Conservation (phyloP, 768 basidiomycete species). For the Tremella yokohamensis region DNA sequence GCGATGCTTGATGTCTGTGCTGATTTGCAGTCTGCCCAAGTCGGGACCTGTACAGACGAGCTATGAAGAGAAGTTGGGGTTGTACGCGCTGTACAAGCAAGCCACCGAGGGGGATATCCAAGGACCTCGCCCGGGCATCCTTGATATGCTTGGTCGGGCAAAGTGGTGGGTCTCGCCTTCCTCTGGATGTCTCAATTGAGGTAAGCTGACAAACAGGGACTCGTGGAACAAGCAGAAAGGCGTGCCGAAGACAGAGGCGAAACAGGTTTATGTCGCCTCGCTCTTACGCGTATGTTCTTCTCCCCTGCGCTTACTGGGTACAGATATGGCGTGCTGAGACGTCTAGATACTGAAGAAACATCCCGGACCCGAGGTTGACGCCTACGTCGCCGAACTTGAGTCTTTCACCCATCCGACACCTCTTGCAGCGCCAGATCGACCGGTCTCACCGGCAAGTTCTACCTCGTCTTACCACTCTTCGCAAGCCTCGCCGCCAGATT, state of each 20-base stretch:
- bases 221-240: conserved; percentile 87
- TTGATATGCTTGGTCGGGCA: conserved; percentile 85
- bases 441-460: conserved; percentile 34
- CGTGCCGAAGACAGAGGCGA: conserved; percentile 71
- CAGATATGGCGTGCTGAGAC: conserved; percentile 1
- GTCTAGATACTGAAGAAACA: conserved; percentile 36
- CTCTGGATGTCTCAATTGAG: neutral
- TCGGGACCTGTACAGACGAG: conserved; percentile 91
- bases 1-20: too few species aligned
- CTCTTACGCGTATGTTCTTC: conserved; percentile 64
- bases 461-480: conserved; percentile 43
- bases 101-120: conserved; percentile 88
- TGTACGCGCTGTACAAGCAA: conserved; percentile 97
- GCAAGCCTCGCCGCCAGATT: conserved; percentile 33
- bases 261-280: conserved; percentile 83
- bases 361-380: conserved; percentile 9
- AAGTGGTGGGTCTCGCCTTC: conserved; percentile 67
- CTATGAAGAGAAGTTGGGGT: conserved; percentile 88
- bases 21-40: conserved; percentile 65
- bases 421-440: conserved; percentile 12
- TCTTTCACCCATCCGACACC: conserved; percentile 10
- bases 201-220: conserved; percentile 28
- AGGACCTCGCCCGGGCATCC: conserved; percentile 72
- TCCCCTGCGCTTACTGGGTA: neutral
- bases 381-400: conserved; percentile 28